These are phyloP conservation scores for Flaveria linearis DNA, from an alignment of 129 eudicot genomes.

Conservation along the genomic window DNA sequence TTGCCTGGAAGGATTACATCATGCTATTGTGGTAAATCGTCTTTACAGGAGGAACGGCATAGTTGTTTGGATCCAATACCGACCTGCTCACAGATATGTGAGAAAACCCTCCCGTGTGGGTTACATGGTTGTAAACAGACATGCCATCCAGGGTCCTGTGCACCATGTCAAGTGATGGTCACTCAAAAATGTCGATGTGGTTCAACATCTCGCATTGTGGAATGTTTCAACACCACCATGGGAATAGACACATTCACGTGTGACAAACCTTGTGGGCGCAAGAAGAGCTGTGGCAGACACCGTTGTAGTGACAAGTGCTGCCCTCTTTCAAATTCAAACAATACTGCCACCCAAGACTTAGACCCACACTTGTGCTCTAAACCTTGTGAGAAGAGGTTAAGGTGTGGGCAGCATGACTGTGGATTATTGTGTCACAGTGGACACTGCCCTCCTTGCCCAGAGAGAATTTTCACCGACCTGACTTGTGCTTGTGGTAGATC, in stretches of 20 bases:
- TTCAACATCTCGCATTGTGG: constrained; percentile 71
- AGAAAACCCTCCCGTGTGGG: constrained; percentile 75
- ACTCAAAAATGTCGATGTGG: constrained; percentile 85
- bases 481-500: constrained; percentile 95
- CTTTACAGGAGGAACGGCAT: constrained; percentile 47
- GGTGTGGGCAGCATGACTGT: constrained; percentile 95
- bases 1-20: constrained; percentile 67
- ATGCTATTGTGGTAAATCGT: constrained; percentile 87
- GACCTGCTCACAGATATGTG: constrained; percentile 64
- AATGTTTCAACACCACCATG: constrained; percentile 61
- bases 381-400: constrained; percentile 86
- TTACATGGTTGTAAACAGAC: constrained; percentile 58
- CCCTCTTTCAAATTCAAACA: constrained; percentile 60
- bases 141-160: constrained; percentile 73
- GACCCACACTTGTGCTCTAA: constrained; percentile 89
- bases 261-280: constrained; percentile 88
- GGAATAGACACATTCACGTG: constrained; percentile 58
- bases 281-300: constrained; percentile 82
- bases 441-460: constrained; percentile 96
- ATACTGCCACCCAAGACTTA: constrained; percentile 46
- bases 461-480: constrained; percentile 81
- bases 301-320: constrained; percentile 86
- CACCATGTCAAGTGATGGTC: constrained; percentile 70
- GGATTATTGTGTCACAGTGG: constrained; percentile 83
- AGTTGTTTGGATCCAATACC: constrained; percentile 89